Base-by-base conservation (phyloP, 2,329 filamentous ascomycete genomes). In the Ilyonectria robusta region DNA sequence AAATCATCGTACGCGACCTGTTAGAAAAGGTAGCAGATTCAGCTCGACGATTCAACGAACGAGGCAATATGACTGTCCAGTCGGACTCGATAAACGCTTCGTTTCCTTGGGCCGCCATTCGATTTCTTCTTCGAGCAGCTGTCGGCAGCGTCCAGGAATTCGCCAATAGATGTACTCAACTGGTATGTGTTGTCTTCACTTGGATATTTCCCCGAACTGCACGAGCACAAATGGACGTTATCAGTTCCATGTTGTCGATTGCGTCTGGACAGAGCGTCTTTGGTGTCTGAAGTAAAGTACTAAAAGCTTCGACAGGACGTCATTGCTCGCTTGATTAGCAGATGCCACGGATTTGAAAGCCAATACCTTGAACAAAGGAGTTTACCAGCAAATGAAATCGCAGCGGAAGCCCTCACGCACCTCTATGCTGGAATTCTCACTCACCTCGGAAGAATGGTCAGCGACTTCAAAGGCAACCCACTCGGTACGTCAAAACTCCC, bases 91-190 rank as follows among this genome's bases (percentile, higher is more conserved):
- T 51, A 21, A 42, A 51, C 23, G 21, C 17, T 29, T 51, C 46
- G 2, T 42, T 60, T 21, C 57, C 57, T 1, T 51, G 57, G 57
- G 57, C 57, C 19, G 15, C 13, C 29, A 51, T 60, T 42, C 46
- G 9, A 21, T 51, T 42, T 31, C 8, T 60, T n/a, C 46, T 60
- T 6, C 57, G 33, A 17, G 21, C 23, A 1, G 7, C 15, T 6
- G 31, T 21, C 26, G 8, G 11, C 4, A 21, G 53, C 3, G 17
- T 8, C 4, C 35, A 29, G 15, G 47, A 31, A 21, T 60, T 51
- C 33, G 57, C 47, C 15, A 7, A 21, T 10, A 35, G 40, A 17
- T 13, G 26, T 6, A 44, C 44, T 29, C 31, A 53, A 17, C n/a
- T 60, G 57, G 57, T 60, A 44, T 42, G 57, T 17, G 1, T 26